These are phyloP conservation scores for Comarum palustre DNA, from an alignment of 306 rosid species.

Conservation along the genomic window DNA sequence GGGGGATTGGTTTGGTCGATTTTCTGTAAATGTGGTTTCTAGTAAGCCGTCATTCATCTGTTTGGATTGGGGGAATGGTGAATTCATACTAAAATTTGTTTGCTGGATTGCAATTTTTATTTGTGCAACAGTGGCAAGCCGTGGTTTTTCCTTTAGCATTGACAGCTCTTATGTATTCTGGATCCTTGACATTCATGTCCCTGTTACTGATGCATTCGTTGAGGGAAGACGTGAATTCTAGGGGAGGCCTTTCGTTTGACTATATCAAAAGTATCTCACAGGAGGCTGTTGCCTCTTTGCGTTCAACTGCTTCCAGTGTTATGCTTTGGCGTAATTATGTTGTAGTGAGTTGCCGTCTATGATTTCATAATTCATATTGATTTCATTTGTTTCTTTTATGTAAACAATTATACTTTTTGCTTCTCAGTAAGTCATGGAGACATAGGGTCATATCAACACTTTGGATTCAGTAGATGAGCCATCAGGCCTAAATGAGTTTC, in stretches of 20 bases:
- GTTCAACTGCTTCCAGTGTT: constrained; percentile 45
- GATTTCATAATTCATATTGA: background rate
- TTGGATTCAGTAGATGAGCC: constrained; percentile 13
- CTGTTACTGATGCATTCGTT: constrained; percentile 46
- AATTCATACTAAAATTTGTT: constrained; percentile 46
- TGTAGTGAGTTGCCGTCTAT: constrained; percentile 64
- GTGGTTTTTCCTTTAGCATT: constrained; percentile 65
- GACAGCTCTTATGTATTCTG: constrained; percentile 81
- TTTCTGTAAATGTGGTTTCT: background rate
- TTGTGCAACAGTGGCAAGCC: constrained; percentile 96
- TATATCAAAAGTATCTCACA: constrained; percentile 25
- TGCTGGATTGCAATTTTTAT: constrained; percentile 61
- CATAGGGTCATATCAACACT: background rate
- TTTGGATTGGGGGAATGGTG: constrained; percentile 44
- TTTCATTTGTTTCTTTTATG: background rate
- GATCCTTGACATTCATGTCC: constrained; percentile 63
- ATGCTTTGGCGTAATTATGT: constrained; percentile 70
- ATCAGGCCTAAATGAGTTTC: background rate
- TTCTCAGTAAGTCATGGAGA: background rate
- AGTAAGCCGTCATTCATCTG: constrained; percentile 8
- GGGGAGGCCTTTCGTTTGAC: constrained; percentile 41
- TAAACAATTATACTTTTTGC: background rate
- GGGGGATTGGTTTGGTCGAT: background rate
- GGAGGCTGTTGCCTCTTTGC: constrained; percentile 31
- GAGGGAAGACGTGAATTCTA: constrained; percentile 41